A percentile compares a stretch with the other conserved stretches of the same genome.
Conservation (phyloP, 306 rosid species). For the Pterocarpus santalinus region DNA sequence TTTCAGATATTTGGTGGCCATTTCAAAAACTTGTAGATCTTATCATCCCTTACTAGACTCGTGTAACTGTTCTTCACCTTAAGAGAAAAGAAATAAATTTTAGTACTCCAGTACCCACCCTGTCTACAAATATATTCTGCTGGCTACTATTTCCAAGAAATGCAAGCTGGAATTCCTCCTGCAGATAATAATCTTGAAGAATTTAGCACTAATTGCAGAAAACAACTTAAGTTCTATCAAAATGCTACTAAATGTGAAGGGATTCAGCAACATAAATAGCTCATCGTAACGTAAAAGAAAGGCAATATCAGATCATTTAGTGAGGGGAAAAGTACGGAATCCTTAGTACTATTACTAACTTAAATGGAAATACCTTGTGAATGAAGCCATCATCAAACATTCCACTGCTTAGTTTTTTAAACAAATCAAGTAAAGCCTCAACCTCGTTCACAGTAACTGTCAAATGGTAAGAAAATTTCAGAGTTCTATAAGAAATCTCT, state of each 20-base stretch:
- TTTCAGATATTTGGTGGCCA: not conserved
- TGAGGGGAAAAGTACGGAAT: not conserved
- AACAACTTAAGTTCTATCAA: not conserved
- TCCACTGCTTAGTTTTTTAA: slow-evolving; percentile 69
- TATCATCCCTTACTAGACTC: not conserved
- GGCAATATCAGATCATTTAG: slow-evolving; percentile 11
- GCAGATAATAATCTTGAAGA: slow-evolving; percentile 35
- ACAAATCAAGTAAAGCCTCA: slow-evolving; percentile 72
- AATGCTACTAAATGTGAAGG: slow-evolving; percentile 6
- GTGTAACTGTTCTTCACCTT: not conserved
- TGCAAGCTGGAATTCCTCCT: slow-evolving; percentile 85
- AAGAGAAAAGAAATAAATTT: not conserved
- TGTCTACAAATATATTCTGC: slow-evolving; percentile 72
- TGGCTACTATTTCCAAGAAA: slow-evolving; percentile 56
- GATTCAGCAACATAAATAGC: slow-evolving; percentile 1
- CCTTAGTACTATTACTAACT: not conserved
- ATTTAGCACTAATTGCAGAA: slow-evolving; percentile 26
- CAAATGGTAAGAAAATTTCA: slow-evolving; percentile 32
- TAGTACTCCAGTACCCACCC: slow-evolving; percentile 53
- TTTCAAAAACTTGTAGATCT: not conserved
- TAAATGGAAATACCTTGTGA: slow-evolving; percentile 68
- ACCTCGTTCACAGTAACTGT: slow-evolving; percentile 84
- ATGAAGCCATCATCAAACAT: slow-evolving; percentile 67
- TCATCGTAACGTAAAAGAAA: not conserved
- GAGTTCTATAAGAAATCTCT: not conserved